phyloP scores from a whole-genome alignment of 2,329 filamentous ascomycete genomes.

The Colletotrichum australisinense region DNA sequence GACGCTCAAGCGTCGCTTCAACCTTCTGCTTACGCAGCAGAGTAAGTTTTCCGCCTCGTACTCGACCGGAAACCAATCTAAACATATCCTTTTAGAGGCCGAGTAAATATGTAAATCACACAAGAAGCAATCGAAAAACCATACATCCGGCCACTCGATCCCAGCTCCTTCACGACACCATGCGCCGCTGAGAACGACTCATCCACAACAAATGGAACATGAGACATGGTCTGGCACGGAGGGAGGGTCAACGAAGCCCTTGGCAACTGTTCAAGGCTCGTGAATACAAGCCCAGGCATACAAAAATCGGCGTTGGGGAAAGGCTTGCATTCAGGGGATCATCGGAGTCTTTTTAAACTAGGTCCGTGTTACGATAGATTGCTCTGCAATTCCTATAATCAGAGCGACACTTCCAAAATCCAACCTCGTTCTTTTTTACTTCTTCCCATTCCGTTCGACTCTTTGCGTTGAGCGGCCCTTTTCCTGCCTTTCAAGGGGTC shows the following conservation, averaged over 20 bases:
- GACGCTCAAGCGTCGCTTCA: constrained; percentile 93
- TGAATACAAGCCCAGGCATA: constrained; percentile 15
- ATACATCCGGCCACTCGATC: constrained; percentile 6
- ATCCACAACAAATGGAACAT: neutral
- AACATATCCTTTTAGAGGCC: constrained; percentile 14
- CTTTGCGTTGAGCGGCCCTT: neutral
- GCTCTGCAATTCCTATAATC: constrained; percentile 9
- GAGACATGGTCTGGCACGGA: neutral
- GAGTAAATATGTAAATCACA: neutral
- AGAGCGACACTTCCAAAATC: constrained; percentile 22
- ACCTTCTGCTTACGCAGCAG: constrained; percentile 85
- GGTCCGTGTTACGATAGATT: constrained; percentile 21
- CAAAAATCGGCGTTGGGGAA: constrained; percentile 31
- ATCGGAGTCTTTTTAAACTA: constrained; percentile 30
- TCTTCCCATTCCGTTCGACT: constrained; percentile 12
- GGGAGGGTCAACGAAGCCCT: neutral
- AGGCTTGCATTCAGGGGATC: constrained; percentile 28
- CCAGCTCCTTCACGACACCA: neutral
- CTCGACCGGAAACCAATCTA: neutral
- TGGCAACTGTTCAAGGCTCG: neutral
- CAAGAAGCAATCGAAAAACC: neutral
- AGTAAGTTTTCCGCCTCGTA: constrained; percentile 52
- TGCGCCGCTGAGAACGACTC: constrained; percentile 4
- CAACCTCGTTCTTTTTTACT: constrained; percentile 11
- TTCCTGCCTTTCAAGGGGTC: constrained; percentile 13